These are phyloP conservation scores for Leccinum disarticulatum DNA, from an alignment of 768 basidiomycete genomes.

Conservation along the genomic window DNA sequence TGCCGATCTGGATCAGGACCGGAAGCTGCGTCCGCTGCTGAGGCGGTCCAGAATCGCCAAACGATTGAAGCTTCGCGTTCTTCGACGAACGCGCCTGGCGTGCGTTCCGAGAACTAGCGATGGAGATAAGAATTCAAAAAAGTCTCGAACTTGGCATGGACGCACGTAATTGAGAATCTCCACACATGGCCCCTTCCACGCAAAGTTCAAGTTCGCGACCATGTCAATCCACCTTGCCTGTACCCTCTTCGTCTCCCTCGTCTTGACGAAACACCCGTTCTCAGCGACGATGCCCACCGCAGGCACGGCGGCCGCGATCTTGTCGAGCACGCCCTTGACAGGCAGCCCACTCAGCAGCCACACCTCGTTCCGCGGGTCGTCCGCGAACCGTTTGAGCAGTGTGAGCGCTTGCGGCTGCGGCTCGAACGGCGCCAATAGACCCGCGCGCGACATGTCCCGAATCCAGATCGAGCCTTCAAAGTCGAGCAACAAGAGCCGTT, in stretches of 20 bases:
- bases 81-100: constrained; percentile 82
- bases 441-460: constrained; percentile 50
- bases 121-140: not conserved
- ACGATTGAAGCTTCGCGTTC: constrained; percentile 80
- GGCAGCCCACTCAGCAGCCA: constrained; percentile 81
- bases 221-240: constrained; percentile 69
- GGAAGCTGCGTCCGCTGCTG: constrained; percentile 35
- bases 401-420: constrained; percentile 42
- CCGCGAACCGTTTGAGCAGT: constrained; percentile 55
- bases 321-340: constrained; percentile 61
- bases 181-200: constrained; percentile 78
- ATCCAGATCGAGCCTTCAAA: constrained; percentile 81
- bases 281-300: constrained; percentile 83
- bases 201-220: constrained; percentile 74
- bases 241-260: constrained; percentile 35
- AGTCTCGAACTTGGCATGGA: constrained; percentile 11
- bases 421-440: constrained; percentile 42
- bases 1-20: constrained; percentile 50
- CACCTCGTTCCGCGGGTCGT: constrained; percentile 70
- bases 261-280: constrained; percentile 84
- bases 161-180: constrained; percentile 84
- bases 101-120: constrained; percentile 80
- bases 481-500: constrained; percentile 70
- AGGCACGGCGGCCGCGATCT: constrained; percentile 58
- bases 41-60: constrained; percentile 80